These are phyloP conservation scores for Chlorella sp. DNA, from an alignment of 139 green algal species.

Conservation along the genomic window DNA sequence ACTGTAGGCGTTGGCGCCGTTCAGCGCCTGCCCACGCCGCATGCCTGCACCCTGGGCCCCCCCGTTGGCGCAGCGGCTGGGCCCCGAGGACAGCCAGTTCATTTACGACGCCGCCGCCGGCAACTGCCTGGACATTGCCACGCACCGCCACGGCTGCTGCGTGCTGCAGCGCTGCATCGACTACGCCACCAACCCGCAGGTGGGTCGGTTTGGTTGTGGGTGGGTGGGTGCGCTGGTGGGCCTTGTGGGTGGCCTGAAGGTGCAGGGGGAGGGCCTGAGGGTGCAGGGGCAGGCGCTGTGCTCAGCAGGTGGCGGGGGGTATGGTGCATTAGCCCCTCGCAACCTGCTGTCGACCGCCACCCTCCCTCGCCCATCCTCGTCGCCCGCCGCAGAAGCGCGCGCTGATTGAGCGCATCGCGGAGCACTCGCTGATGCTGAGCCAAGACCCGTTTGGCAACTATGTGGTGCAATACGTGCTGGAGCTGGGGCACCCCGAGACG, in stretches of 20 bases:
- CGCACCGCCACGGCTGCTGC: conserved; percentile 98
- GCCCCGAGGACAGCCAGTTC: conserved; percentile 79
- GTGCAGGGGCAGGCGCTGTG: no score
- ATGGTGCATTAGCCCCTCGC: no score
- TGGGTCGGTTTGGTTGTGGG: no score
- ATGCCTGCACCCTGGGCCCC: neutral
- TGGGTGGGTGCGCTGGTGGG: no score
- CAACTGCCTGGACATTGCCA: conserved; percentile 94
- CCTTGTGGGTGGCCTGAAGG: no score
- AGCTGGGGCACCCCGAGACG: conserved; percentile 86
- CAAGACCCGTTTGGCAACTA: conserved; percentile 98
- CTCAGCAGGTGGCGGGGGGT: no score
- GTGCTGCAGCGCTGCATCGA: conserved; percentile 99
- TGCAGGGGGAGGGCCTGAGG: no score
- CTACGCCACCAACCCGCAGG: conserved; percentile 76
- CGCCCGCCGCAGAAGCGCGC: conserved; percentile 67
- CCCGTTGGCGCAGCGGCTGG: conserved; percentile 40
- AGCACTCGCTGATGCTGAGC: conserved; percentile 84
- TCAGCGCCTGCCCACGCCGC: no score
- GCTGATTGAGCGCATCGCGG: conserved; percentile 86
- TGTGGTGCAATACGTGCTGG: conserved; percentile 98
- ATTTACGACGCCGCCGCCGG: conserved; percentile 90
- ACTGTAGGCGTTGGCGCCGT: no score
- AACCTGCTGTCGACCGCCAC: no score
- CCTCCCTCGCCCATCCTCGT: no score